Percentiles rank a stretch among this genome's conserved stretches.
Evolutionary conservation across 2,329 filamentous ascomycete species (phyloP).

Genomic region (Fusarium sp.): DNA sequence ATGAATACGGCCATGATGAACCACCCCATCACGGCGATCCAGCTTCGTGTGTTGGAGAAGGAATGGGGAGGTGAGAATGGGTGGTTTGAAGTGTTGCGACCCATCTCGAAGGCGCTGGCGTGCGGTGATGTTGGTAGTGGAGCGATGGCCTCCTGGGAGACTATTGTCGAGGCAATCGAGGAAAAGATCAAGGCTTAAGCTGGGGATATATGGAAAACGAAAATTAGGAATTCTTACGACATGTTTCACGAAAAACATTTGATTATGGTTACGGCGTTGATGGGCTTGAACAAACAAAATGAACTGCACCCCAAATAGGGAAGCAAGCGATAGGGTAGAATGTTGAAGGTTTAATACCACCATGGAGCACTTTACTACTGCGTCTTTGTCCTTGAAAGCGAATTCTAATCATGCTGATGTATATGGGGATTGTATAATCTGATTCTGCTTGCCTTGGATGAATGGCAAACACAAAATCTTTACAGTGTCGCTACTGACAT

Average conservation of each 20-base stretch:
- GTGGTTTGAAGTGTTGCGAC: slow-evolving; percentile 74
- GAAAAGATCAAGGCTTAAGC: slow-evolving; percentile 53
- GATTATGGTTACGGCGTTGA: slow-evolving; percentile 2
- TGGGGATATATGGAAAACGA: rapidly evolving
- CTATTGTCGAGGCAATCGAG: slow-evolving; percentile 76
- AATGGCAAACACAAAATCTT: too few species aligned
- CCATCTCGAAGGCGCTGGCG: slow-evolving; percentile 80
- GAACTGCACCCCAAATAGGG: background rate
- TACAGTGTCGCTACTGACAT: too few species aligned
- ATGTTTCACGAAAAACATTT: background rate
- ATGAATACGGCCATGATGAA: slow-evolving; percentile 95
- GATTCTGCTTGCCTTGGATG: too few species aligned
- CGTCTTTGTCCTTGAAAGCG: too few species aligned
- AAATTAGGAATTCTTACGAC: background rate
- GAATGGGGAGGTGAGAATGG: slow-evolving; percentile 73
- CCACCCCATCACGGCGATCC: slow-evolving; percentile 81
- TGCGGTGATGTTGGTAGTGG: slow-evolving; percentile 87
- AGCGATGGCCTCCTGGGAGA: slow-evolving; percentile 83
- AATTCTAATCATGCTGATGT: too few species aligned
- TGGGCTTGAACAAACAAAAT: slow-evolving; percentile 4
- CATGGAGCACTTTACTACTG: background rate
- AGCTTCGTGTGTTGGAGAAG: slow-evolving; percentile 74
- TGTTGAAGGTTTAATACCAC: slow-evolving; percentile 7
- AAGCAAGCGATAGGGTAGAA: background rate
- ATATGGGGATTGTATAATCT: too few species aligned